Evolutionary conservation across 2,329 filamentous ascomycete genomes (phyloP).

Genomic region (Dactylellina parvicollis): DNA sequence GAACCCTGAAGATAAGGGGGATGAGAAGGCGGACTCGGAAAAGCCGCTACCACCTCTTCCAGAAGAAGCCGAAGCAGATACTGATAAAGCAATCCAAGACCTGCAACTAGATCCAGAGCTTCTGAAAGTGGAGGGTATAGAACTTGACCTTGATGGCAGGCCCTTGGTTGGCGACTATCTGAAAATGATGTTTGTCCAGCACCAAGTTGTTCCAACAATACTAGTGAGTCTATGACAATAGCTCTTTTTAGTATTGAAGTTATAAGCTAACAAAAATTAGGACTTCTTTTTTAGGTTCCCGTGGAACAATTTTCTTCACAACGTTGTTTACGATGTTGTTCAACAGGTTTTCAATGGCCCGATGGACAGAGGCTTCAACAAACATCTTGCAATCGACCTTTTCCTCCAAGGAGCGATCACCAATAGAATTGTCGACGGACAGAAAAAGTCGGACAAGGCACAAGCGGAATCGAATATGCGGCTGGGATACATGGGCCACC

Average conservation of each 20-base stretch:
- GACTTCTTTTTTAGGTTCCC: constrained; percentile 98
- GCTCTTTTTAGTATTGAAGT: background rate
- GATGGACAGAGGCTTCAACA: constrained; percentile 95
- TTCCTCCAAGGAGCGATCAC: constrained; percentile 92
- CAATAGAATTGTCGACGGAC: constrained; percentile 88
- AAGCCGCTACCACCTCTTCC: constrained; percentile 56
- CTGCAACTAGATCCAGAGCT: constrained; percentile 37
- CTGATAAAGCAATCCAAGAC: constrained; percentile 53
- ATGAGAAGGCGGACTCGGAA: constrained; percentile 53
- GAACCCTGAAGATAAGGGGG: constrained; percentile 54
- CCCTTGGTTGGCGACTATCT: constrained; percentile 93
- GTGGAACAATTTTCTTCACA: constrained; percentile 99
- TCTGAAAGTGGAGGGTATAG: constrained; percentile 61
- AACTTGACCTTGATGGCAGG: constrained; percentile 70
- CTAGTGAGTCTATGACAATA: constrained; percentile 70
- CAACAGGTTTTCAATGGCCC: constrained; percentile 99
- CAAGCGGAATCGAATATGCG: constrained; percentile 86
- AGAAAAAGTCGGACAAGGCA: constrained; percentile 84
- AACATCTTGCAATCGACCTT: constrained; percentile 85
- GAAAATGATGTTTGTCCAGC: constrained; percentile 95
- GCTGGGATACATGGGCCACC: constrained; percentile 97
- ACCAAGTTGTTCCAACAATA: constrained; percentile 93
- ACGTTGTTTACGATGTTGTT: constrained; percentile 98
- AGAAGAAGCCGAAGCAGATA: constrained; percentile 39
- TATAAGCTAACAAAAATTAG: constrained; percentile 63